phyloP scores from a whole-genome alignment of 768 basidiomycete genomes.

The Postia placenta region DNA sequence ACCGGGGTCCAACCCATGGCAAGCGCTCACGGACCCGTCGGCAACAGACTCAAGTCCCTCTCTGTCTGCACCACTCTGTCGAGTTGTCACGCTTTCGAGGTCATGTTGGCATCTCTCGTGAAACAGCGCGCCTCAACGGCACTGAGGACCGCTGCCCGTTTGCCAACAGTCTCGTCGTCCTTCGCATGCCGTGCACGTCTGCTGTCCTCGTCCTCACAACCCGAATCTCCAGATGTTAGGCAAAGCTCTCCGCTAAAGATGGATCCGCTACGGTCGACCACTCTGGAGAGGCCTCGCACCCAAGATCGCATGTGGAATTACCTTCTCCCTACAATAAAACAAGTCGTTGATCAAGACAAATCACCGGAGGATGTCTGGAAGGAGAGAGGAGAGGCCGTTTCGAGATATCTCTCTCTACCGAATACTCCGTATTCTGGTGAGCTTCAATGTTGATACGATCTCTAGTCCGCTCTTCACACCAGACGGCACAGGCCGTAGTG shows the following conservation, averaged over 20 bases:
- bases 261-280: too few species aligned
- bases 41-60: too few species aligned
- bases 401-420: constrained; percentile 27
- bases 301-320: too few species aligned
- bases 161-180: neutral
- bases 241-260: too few species aligned
- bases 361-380: constrained; percentile 37
- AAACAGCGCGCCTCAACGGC: neutral
- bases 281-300: too few species aligned
- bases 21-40: too few species aligned
- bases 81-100: too few species aligned
- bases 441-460: constrained; percentile 1
- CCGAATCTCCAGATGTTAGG: too few species aligned
- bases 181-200: neutral
- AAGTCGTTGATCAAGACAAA: too few species aligned
- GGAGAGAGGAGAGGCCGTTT: constrained; percentile 16
- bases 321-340: too few species aligned
- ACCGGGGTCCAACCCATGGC: constrained; percentile 9
- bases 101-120: neutral
- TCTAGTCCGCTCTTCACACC: neutral
- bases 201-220: too few species aligned
- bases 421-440: constrained; percentile 53
- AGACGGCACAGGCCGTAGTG: constrained; percentile 50
- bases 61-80: too few species aligned
- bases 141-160: neutral